A percentile compares a stretch with the other conserved stretches of the same genome.
These are phyloP conservation scores for Paraphaeosphaeria minitans DNA, from an alignment of 2,329 filamentous ascomycete species.

Conservation along the genomic window DNA sequence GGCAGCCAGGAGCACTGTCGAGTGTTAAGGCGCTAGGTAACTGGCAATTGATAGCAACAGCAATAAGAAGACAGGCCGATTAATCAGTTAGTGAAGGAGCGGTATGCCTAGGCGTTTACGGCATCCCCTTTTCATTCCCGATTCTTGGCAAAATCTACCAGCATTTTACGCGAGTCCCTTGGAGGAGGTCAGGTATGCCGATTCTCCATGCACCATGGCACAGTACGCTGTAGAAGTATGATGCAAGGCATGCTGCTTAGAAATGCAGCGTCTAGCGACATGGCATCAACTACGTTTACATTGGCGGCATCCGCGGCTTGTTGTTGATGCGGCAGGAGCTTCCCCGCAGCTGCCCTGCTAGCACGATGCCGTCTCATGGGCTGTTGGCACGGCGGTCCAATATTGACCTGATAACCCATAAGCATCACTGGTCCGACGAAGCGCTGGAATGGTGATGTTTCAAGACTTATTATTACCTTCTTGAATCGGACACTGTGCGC, in stretches of 20 bases:
- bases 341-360: not conserved
- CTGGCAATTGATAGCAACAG: too few species aligned
- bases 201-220: not conserved
- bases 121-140: too few species aligned
- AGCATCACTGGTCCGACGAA: not conserved
- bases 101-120: too few species aligned
- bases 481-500: too few species aligned
- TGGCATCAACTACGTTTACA: constrained; percentile 11
- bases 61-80: too few species aligned
- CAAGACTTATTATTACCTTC: not conserved
- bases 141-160: too few species aligned
- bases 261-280: constrained; percentile 7
- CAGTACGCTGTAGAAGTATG: not conserved
- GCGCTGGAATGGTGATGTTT: not conserved
- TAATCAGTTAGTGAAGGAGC: too few species aligned
- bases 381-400: not conserved
- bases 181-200: not conserved
- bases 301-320: not conserved
- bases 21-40: too few species aligned
- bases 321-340: not conserved
- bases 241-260: constrained; percentile 6
- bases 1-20: too few species aligned
- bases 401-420: not conserved
- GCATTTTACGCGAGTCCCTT: too few species aligned
- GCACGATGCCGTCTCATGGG: not conserved